Evolutionary conservation across 1,284 basidiomycete genomes (phyloP), one percentile per base, ranked within the genome.

Genomic region (Neonothopanus nambi): DNA sequence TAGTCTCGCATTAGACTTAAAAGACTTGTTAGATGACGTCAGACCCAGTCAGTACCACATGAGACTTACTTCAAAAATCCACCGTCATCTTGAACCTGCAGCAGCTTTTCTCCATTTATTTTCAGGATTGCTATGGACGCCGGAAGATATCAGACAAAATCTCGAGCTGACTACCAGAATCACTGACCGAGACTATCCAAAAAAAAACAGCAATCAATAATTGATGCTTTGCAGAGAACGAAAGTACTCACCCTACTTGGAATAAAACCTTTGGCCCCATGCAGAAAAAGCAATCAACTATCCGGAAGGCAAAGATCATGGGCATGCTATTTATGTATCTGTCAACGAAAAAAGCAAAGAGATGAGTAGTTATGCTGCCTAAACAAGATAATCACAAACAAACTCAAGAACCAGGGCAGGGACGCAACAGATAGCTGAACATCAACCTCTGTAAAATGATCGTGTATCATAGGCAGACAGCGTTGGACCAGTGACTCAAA

Each of bases 291-390:
- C 97, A 99, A 69, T 99, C 97, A 2, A 98, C 93, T 65, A 99
- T 95, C 43, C 97, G 85, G 79, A 98, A 99, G 0, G 97, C 96
- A 66, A 99, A 99, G 44, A 99, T 89, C 85, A 99, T 91, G 0
- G 97, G 97, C 94, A 99, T 98, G 63, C 93, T 96, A 73, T 98
- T 98, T 74, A 99, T 98, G 70, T 87, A 95, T 59, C 93, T 91
- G 56, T n/a, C n/a, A n/a, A n/a, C n/a, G n/a, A 47, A 35, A 35
- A 44, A 12, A 30, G 21, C 44, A 36, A n/a, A 30, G 7, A 23
- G 28, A 13, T 37, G 3, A 23, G 20, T 37, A 43, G 41, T 36
- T 35, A 41, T 48, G 28, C 30, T n/a, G 13, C 17, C 3, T 17
- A n/a, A 30, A 43, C 38, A 23, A 18, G 30, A 33, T 15, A 43